Evolutionary conservation across 768 basidiomycete genomes (phyloP).

Genomic region (Vararia minispora): DNA sequence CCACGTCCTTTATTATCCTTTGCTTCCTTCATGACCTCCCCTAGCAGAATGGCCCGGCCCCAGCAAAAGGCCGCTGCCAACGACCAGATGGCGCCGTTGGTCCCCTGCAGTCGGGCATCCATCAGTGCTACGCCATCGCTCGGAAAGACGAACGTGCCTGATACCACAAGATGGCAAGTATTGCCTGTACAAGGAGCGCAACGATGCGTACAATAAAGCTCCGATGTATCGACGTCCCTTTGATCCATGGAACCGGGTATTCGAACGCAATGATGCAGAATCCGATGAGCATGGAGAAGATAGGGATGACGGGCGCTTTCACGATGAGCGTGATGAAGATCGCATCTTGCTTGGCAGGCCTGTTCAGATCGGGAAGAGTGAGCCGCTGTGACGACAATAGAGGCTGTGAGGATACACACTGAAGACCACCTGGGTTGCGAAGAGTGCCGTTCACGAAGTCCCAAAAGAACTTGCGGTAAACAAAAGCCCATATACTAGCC

Average conservation of each 20-base stretch:
- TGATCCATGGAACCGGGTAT: conserved; percentile 52
- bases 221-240: conserved; percentile 47
- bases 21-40: conserved; percentile 59
- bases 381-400: neutral
- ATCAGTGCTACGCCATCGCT: neutral
- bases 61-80: conserved; percentile 63
- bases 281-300: conserved; percentile 50
- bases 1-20: conserved; percentile 51
- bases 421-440: conserved; percentile 68
- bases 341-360: conserved; percentile 18
- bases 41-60: conserved; percentile 47
- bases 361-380: conserved; percentile 15
- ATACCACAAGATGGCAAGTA: conserved; percentile 59
- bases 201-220: conserved; percentile 54
- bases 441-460: conserved; percentile 81
- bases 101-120: conserved; percentile 42
- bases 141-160: conserved; percentile 36
- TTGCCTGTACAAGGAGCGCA: conserved; percentile 50
- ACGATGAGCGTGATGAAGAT: conserved; percentile 70
- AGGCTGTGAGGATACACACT: conserved; percentile 37
- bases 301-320: conserved; percentile 65
- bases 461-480: conserved; percentile 95
- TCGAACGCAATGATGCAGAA: conserved; percentile 56
- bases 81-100: conserved; percentile 75
- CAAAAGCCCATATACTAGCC: conserved; percentile 70